Evolutionary conservation across 177 flowering plant species (phyloP), one percentile per base, ranked within the genome.

Genomic region (Vitis hybrid): DNA sequence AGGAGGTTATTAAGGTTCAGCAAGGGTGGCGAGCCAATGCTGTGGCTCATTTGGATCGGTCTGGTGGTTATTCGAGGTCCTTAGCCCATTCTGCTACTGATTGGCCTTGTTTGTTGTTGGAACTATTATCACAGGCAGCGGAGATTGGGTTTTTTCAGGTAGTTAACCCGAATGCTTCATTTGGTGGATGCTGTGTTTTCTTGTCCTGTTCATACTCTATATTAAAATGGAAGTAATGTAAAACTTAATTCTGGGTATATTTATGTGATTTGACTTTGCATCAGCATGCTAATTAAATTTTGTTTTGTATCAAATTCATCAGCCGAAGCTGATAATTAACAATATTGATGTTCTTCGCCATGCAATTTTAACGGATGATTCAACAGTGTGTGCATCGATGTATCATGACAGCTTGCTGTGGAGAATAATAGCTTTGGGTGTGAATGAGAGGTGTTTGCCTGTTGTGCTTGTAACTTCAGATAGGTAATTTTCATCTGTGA

Each of bases 241-340:
- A 28, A 28, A 28, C 31, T 28, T 28, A 28, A 28, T 28, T 28
- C 31, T 28, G 31, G 31, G 31, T 28, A 28, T 28, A 28, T 28
- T 28, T 64, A 12, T 64, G 28, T 47, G 19, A 20, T 49, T 9
- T 64, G 11, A 24, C 2, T 52, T 11, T 22, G 38, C 10, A 28
- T 62, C 49, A 54, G 59, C 54, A 58, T 53, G 4, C n/a, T 62
- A 20, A 3, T 33, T 67, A 6, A 12, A 52, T 1, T 59, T 59
- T 71, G 22, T 19, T 76, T 65, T 67, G 28, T 71, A 4, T 47
- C 22, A 53, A 49, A 44, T 66, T 78, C 73, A 73, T 75, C 92
- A 95, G 99, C 98, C 99, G 15, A 95, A 95, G 86, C 81, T 95
- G 83, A 84, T 95, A 18, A 77, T 95, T 75, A 93, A 93, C 89